Evolutionary conservation across 139 green algal genomes (phyloP).

Genomic region (Chlorella sorokiniana): DNA sequence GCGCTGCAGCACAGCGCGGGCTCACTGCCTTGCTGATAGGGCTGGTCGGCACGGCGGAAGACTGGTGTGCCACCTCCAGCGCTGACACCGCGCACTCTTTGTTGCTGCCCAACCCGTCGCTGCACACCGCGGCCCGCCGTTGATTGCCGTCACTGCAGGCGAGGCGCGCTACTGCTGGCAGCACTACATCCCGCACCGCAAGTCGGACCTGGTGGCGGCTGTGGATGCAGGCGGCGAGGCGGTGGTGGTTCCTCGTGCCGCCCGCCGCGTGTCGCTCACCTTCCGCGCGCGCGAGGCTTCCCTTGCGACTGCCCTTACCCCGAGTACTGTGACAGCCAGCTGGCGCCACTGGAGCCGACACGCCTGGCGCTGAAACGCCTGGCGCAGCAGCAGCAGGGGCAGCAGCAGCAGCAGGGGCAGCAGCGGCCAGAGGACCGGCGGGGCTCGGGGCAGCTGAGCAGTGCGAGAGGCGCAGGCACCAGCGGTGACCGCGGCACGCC

Average conservation of each 20-base stretch:
- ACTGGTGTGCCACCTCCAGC: background rate
- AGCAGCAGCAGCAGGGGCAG: background rate
- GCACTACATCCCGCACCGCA: slow-evolving; percentile 96
- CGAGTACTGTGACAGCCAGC: slow-evolving; percentile 88
- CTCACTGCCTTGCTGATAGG: background rate
- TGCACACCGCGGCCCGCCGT: too few species aligned
- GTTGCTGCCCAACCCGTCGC: too few species aligned
- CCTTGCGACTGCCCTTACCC: slow-evolving; percentile 85
- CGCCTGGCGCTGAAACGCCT: slow-evolving; percentile 44
- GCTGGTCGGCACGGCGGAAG: too few species aligned
- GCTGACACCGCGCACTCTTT: background rate
- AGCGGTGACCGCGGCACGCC: background rate
- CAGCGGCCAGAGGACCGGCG: slow-evolving; percentile 36
- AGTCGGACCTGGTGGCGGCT: slow-evolving; percentile 68
- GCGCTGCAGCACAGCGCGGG: background rate
- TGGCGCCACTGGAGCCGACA: slow-evolving; percentile 69
- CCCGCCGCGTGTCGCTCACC: slow-evolving; percentile 84
- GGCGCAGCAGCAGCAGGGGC: background rate
- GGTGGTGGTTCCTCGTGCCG: slow-evolving; percentile 42
- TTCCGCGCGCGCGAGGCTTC: slow-evolving; percentile 76
- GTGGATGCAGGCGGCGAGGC: background rate
- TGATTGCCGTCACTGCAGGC: slow-evolving; percentile 34
- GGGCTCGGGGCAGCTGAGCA: slow-evolving; percentile 28
- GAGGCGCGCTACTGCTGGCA: slow-evolving; percentile 89
- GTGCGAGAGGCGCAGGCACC: background rate